Base-by-base conservation (phyloP, 176 grass and related monocot species). In the Hsuehochloa calcarea region DNA sequence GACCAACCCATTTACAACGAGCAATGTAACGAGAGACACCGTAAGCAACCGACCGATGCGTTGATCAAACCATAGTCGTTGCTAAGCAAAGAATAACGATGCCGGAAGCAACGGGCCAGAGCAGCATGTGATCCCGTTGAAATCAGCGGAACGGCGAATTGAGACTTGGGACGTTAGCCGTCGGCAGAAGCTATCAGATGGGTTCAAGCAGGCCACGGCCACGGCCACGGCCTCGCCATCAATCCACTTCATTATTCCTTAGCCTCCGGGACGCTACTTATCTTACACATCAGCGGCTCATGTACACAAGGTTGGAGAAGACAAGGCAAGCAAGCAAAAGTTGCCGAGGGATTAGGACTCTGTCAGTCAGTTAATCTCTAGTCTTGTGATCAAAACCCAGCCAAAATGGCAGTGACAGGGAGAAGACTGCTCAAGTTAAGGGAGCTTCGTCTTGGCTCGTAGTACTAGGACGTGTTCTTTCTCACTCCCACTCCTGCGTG, bases 401-500 rank as follows among this genome's bases (percentile, higher is more conserved):
- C 61, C 50, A 85, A 85, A 81, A 80, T 12, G 69, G 77, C 80
- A 17, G 71, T 56, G 68, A 10, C 29, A 76, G 5, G 58, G 58
- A 62, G 58, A 1, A 60, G 56, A 25, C 23, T 26, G 58, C 13
- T 26, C 58, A 26, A 12, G 13, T 0, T 12, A 12, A 11, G 58
- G n/a, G 29, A 45, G 63, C 70, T 49, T 29, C 70, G 10, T 5
- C 25, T 23, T 58, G 52, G 54, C 22, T 77, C 35, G 27, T 17
- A 29, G 17, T 10, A 11, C 10, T 9, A 15, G 31, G 31, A 34
- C 31, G 2, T 34, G 20, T 8, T 16, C 11, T 1, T 1, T 1
- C 1, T 89, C 82, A 92, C 52, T 69, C 79, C 94, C 94, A 92
- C 23, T 94, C 80, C 68, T 70, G 83, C 71, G 88, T 89, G 47